Evolutionary conservation across 306 rosid genomes (phyloP).

Genomic region (Hippophae rhamnoides): DNA sequence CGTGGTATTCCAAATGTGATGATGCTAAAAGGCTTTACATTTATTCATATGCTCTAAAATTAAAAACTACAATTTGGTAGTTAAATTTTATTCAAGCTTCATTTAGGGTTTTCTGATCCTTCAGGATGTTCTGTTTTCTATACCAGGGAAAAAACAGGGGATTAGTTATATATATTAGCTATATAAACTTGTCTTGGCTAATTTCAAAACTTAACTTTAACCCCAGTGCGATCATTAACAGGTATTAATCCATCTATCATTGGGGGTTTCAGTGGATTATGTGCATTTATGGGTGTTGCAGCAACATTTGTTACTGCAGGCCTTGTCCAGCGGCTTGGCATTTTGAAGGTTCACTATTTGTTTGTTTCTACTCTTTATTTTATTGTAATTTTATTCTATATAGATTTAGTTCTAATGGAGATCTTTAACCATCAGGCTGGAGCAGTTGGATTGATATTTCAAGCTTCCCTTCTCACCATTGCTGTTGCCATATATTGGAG

Average conservation of each 20-base stretch:
- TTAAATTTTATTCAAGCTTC: no score
- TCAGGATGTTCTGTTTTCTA: no score
- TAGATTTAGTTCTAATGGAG: slow-evolving; percentile 13
- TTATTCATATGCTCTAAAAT: no score
- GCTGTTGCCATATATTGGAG: slow-evolving; percentile 83
- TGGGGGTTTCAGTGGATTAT: slow-evolving; percentile 84
- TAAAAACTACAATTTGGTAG: no score
- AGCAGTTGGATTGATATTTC: slow-evolving; percentile 83
- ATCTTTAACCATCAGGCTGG: slow-evolving; percentile 64
- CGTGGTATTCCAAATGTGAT: no score
- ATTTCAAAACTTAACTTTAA: slow-evolving; percentile 2
- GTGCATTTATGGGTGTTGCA: slow-evolving; percentile 94
- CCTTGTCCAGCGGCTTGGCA: slow-evolving; percentile 68
- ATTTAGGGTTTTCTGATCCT: no score
- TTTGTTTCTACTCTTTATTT: slow-evolving; percentile 11
- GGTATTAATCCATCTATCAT: slow-evolving; percentile 78
- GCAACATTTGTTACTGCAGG: slow-evolving; percentile 88
- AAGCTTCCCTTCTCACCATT: slow-evolving; percentile 78
- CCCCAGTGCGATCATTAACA: slow-evolving; percentile 22
- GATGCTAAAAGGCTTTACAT: no score
- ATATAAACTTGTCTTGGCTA: background rate
- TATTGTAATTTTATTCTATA: slow-evolving; percentile 6
- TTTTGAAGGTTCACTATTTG: slow-evolving; percentile 53
- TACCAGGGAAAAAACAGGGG: no score
- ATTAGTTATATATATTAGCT: background rate